A percentile compares a stretch with the other conserved stretches of the same genome.
These are phyloP conservation scores for Euphorbia celastroides DNA, from an alignment of 441 rosid species.

Conservation along the genomic window DNA sequence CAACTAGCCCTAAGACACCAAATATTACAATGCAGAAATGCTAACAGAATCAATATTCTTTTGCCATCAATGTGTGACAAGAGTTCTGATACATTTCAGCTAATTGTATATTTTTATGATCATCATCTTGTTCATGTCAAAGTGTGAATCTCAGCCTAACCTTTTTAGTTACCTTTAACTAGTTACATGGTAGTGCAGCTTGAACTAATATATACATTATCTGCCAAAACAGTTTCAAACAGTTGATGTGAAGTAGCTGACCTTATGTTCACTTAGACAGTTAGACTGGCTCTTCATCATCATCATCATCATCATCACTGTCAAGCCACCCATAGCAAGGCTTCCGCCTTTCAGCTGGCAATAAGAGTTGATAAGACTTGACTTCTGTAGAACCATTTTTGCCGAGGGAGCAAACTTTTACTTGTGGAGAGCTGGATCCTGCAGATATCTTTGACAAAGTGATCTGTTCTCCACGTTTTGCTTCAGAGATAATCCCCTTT, in stretches of 20 bases:
- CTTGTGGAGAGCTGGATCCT: slow-evolving; percentile 4
- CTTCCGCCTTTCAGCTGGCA: neutral
- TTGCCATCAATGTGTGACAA: too few species aligned
- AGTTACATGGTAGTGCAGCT: neutral
- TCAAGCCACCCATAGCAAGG: slow-evolving; percentile 30
- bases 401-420: neutral
- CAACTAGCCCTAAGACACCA: too few species aligned
- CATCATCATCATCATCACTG: slow-evolving; percentile 24
- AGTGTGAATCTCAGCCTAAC: neutral
- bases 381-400: neutral
- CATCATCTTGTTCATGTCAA: neutral
- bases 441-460: slow-evolving; percentile 1
- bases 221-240: neutral
- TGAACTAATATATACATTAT: neutral
- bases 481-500: slow-evolving; percentile 6
- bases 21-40: too few species aligned
- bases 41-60: too few species aligned
- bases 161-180: neutral
- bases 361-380: neutral
- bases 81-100: too few species aligned
- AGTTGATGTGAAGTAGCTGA: neutral
- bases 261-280: too few species aligned
- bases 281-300: neutral
- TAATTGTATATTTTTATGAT: neutral
- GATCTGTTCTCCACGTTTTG: slow-evolving; percentile 1